Evolutionary conservation across 1,284 basidiomycete species (phyloP).

Genomic region (Ustilago trichophora): DNA sequence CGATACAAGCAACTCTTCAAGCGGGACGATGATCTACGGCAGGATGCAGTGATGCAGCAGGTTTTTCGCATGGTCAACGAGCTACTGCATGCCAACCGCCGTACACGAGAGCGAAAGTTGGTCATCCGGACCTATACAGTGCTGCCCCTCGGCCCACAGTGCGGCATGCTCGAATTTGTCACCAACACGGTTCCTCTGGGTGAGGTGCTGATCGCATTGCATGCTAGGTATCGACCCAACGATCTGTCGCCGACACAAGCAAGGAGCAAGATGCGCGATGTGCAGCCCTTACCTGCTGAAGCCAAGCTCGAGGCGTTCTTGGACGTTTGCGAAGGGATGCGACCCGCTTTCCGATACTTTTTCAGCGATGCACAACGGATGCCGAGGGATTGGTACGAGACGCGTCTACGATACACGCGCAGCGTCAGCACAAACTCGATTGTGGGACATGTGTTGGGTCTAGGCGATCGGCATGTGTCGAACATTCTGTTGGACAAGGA

Average conservation of each 20-base stretch:
- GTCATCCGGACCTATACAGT: constrained; percentile 86
- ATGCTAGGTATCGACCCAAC: constrained; percentile 67
- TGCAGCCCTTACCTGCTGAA: constrained; percentile 21
- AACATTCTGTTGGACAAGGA: constrained; percentile 89
- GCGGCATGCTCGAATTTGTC: constrained; percentile 92
- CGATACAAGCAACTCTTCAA: constrained; percentile 91
- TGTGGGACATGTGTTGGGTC: constrained; percentile 88
- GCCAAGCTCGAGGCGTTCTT: constrained; percentile 69
- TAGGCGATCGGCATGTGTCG: constrained; percentile 90
- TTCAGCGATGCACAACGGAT: constrained; percentile 88
- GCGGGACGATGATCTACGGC: constrained; percentile 85
- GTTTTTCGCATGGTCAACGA: constrained; percentile 90
- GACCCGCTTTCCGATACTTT: constrained; percentile 91
- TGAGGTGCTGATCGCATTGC: constrained; percentile 74
- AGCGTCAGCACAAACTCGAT: constrained; percentile 93
- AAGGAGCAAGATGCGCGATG: constrained; percentile 34
- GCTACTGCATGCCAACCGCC: constrained; percentile 77
- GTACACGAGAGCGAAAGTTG: constrained; percentile 79
- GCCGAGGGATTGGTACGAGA: constrained; percentile 91
- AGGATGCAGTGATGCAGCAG: constrained; percentile 99
- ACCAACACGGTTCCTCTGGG: constrained; percentile 78
- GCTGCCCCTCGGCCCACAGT: constrained; percentile 80
- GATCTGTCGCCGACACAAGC: constrained; percentile 44
- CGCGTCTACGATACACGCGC: constrained; percentile 86
- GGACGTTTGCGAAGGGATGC: constrained; percentile 73